A percentile compares a stretch with the other conserved stretches of the same genome.
Evolutionary conservation across 371 early-diverging fungal species (phyloP).

Genomic region (Catenaria anguillulae): DNA sequence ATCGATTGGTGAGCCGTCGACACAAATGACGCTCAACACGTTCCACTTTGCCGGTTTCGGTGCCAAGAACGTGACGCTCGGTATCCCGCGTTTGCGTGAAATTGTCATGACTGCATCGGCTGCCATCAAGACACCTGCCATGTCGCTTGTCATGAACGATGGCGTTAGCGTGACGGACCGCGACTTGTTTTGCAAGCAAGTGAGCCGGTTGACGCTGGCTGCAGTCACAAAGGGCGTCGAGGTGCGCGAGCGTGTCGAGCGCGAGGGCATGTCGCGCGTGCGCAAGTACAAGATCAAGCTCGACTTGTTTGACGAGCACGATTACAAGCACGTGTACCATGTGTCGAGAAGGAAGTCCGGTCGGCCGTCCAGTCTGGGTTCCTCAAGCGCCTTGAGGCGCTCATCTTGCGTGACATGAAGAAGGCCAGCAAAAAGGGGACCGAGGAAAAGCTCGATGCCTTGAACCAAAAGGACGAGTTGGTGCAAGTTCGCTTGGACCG

Average conservation of each 20-base stretch:
- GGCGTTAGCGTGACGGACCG: constrained; percentile 53
- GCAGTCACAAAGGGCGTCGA: constrained; percentile 69
- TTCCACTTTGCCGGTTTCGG: constrained; percentile 99
- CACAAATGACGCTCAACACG: constrained; percentile 99
- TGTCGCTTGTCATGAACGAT: constrained; percentile 68
- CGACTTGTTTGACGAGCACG: constrained; percentile 61
- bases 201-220: constrained; percentile 52
- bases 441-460: constrained; percentile 8
- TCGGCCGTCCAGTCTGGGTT: constrained; percentile 54
- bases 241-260: constrained; percentile 21
- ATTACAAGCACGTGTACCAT: constrained; percentile 62
- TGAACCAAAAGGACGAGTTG: constrained; percentile 32
- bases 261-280: constrained; percentile 19
- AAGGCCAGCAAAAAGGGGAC: constrained; percentile 18
- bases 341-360: constrained; percentile 52
- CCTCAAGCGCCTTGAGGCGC: constrained; percentile 48
- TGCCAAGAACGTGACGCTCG: constrained; percentile 92
- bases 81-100: constrained; percentile 99
- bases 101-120: constrained; percentile 95
- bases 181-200: constrained; percentile 41
- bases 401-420: constrained; percentile 45
- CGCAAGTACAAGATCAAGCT: constrained; percentile 64
- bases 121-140: constrained; percentile 91
- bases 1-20: constrained; percentile 99
- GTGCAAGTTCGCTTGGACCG: constrained; percentile 37